Percentiles rank a stretch among this genome's conserved stretches.
Evolutionary conservation across 2,329 filamentous ascomycete species (phyloP).

Genomic region (Microcera coccophila): DNA sequence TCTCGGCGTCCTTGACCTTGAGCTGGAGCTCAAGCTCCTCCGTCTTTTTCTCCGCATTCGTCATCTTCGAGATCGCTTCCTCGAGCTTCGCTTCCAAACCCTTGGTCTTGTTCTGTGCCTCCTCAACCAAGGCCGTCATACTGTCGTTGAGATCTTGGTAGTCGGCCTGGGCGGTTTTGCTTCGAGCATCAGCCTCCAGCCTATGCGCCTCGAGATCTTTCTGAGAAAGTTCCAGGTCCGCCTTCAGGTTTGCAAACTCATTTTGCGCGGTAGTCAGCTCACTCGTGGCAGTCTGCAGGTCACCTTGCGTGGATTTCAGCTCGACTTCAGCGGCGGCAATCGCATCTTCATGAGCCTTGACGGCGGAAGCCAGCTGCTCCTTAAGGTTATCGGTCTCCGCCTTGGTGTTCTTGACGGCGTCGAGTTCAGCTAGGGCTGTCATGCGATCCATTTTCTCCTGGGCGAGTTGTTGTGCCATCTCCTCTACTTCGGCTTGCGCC

Average conservation of each 20-base stretch:
- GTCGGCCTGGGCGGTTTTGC: constrained; percentile 55
- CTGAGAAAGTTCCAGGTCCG: constrained; percentile 46
- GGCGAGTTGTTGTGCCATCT: constrained; percentile 52
- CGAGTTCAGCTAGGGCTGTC: constrained; percentile 57
- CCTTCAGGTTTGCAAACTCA: constrained; percentile 26
- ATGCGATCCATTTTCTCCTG: constrained; percentile 59
- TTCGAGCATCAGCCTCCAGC: constrained; percentile 47
- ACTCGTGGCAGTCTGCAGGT: constrained; percentile 33
- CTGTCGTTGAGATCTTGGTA: constrained; percentile 62
- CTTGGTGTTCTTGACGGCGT: constrained; percentile 53
- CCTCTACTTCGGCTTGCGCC: constrained; percentile 45
- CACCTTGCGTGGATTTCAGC: constrained; percentile 34
- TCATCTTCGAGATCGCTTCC: constrained; percentile 41
- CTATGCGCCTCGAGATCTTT: constrained; percentile 53
- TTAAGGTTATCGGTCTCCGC: constrained; percentile 51
- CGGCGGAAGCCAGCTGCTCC: constrained; percentile 46
- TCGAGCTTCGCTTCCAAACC: constrained; percentile 48
- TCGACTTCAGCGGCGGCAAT: constrained; percentile 33
- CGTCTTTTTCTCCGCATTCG: constrained; percentile 46
- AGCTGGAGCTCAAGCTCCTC: constrained; percentile 52
- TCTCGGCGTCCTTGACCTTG: constrained; percentile 61
- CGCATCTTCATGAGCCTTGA: constrained; percentile 44
- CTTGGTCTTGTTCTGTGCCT: constrained; percentile 53
- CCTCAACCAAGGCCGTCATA: constrained; percentile 57
- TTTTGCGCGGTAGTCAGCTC: constrained; percentile 37